phyloP scores from a whole-genome alignment of 1,284 basidiomycete genomes.

The Grifola frondosa region DNA sequence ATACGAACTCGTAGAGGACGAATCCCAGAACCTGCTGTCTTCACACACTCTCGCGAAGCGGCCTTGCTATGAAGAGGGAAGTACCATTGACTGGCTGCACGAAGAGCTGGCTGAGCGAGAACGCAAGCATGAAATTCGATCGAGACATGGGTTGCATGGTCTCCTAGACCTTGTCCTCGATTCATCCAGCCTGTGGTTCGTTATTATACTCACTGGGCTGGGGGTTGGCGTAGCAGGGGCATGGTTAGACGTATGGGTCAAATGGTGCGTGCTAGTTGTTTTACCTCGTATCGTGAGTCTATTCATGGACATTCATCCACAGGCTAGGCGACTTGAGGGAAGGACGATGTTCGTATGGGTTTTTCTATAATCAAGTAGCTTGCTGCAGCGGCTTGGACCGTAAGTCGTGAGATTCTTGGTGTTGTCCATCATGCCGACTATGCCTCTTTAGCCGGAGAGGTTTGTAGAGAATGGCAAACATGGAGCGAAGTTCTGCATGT shows the following conservation, averaged over 20 bases:
- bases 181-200: conserved; percentile 63
- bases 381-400: conserved; percentile 76
- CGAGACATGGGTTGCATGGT: conserved; percentile 55
- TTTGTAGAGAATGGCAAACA: conserved; percentile 69
- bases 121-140: conserved; percentile 48
- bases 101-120: conserved; percentile 67
- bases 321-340: conserved; percentile 72
- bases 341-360: conserved; percentile 67
- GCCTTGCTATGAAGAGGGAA: conserved; percentile 49
- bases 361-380: conserved; percentile 72
- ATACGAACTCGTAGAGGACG: conserved; percentile 20
- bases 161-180: conserved; percentile 55
- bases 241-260: conserved; percentile 72
- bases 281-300: background rate
- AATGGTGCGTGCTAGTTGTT: conserved; percentile 51
- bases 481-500: conserved; percentile 64
- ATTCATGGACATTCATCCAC: background rate
- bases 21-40: conserved; percentile 8
- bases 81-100: conserved; percentile 69
- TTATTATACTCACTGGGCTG: conserved; percentile 65
- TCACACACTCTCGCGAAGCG: conserved; percentile 12
- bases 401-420: conserved; percentile 38
- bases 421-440: conserved; percentile 4
- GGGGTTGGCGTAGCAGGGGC: conserved; percentile 70
- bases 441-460: conserved; percentile 54